Base-by-base conservation (phyloP, 83 land plant genomes). In the Isoetes engelmannii region DNA sequence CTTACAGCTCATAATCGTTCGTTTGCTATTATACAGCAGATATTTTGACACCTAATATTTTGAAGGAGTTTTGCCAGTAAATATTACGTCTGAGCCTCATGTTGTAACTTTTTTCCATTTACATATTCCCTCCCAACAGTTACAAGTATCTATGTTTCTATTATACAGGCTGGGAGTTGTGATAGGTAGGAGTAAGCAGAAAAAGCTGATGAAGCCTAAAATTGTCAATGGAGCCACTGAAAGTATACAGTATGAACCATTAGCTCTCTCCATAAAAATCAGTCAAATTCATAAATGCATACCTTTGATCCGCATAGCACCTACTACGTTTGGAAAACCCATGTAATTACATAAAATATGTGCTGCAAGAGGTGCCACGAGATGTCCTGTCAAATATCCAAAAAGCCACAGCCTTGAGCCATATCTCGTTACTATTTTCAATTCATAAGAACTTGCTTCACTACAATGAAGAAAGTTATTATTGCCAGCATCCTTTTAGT, bases 331-430 rank as follows among this genome's bases (percentile, higher is more conserved):
- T 5, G 98, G 98, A 58, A 94, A 76, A 47, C 96, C 98, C 98
- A 90, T 90, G 48, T 79, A 71, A 57, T 94, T 94, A 72, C 98
- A 94, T 67, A 87, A 84, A 15, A 83, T 68, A 73, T 94, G 98
- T 47, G 92, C 88, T 28, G 79, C 75, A 19, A 94, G 53, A 4
- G 98, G 90, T 54, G 90, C 80, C 67, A 84, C 20, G 37, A 93
- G 69, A 76, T 86, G 81, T 37, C 98, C 98, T 90, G 83, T 48
- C 65, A 45, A 41, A 37, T 53, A 49, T 17, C 5, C 45, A 63
- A 51, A 12, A 12, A 12, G 55, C 15, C 17, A 51, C 17, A 51
- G 15, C 17, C 55, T 1, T 51, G 13, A 15, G 55, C 17, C 17
- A 15, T 51, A 15, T 51, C 55, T 51, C 2, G 13, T 12, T 51